Conservation (phyloP, 2,329 filamentous ascomycete species). For the Trichoderma harzianum region DNA sequence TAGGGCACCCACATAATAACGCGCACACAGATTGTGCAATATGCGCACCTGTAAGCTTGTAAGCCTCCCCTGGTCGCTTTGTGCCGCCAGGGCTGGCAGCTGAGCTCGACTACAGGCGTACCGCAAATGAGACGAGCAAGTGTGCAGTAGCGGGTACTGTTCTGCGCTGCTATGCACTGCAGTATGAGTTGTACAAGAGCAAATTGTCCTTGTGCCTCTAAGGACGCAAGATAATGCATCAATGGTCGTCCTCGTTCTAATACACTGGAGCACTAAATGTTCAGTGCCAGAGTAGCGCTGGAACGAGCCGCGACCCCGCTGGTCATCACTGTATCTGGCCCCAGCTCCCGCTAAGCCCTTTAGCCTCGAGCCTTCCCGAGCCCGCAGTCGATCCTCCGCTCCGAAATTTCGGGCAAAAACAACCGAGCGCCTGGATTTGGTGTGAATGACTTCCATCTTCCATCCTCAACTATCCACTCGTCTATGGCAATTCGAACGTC, state of each 20-base stretch:
- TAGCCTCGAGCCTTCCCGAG: not conserved
- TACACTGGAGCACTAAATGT: not conserved
- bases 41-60: not conserved
- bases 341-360: not conserved
- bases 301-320: not conserved
- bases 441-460: not conserved
- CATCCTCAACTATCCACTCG: not conserved
- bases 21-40: not conserved
- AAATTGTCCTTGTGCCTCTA: not conserved
- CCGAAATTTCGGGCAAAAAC: not conserved
- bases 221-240: not conserved
- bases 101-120: not conserved
- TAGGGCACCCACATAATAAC: not conserved
- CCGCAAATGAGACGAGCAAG: not conserved
- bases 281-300: not conserved
- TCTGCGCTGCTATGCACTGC: not conserved
- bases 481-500: not conserved
- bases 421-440: not conserved
- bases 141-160: not conserved
- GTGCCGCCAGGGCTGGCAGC: not conserved
- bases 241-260: not conserved
- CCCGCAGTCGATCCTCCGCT: not conserved
- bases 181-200: not conserved
- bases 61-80: not conserved
- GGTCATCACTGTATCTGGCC: not conserved